Base-by-base conservation (phyloP, 2,329 filamentous ascomycete species). In the Phoma sp. region DNA sequence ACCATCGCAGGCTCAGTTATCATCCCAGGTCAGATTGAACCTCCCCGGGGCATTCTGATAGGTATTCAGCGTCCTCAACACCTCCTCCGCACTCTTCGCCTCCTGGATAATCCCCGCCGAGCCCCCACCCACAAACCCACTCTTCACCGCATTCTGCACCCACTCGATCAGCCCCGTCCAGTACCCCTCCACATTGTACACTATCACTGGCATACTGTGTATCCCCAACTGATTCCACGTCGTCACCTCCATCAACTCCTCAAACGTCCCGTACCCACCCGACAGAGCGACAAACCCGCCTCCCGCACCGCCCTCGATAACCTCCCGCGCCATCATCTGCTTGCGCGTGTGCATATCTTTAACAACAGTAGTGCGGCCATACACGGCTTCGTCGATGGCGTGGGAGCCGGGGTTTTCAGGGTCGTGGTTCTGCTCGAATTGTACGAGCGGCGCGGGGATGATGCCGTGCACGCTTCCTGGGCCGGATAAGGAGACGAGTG, bases 221-320 rank as follows among this genome's bases (percentile, higher is more conserved):
- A 99, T 98, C 1, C 95, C 93, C 42, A 99, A 78, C 79, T 98
- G 95, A 76, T 97, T 98, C 93, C 95, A 99, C 10, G 91, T 96
- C 21, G 87, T 87, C 2, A 91, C 86, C 79, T 96, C 91, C 76
- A 96, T 92, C 72, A 99, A 83, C 82, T 99, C 95, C 79, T 99
- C 95, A 73, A 98, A 84, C 2, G 95, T 99, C 17, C 95, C 95
- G 75, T 93, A 99, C 0, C 95, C 95, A 36, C 93, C 93, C 49
- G 85, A 86, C 54, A 99, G 79, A 23, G 92, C 92, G 33, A 99
- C 86, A 77, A 99, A 99, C 11, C 93, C 93, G 52, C 87, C 89
- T 1, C 93, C 93, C 0, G 88, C 86, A 0, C 90, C 93, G 21
- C 92, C 92, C 17, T 85, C 83, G 20, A 96, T 84, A 14, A 98